Conservation (phyloP, 2,329 filamentous ascomycete genomes). For the Diaporthe sp. region DNA sequence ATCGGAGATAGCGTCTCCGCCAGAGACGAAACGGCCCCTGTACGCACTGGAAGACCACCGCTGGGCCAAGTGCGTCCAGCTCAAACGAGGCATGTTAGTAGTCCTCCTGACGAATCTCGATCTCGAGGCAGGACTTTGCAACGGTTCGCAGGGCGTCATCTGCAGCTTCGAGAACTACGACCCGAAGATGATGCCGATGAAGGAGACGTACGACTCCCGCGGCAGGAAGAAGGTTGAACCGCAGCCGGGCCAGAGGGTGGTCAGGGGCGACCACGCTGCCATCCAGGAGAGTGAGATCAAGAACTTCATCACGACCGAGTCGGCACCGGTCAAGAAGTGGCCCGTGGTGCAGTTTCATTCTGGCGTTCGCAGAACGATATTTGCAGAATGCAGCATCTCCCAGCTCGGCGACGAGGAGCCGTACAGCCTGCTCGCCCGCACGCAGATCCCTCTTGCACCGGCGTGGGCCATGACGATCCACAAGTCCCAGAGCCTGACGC, state of each 20-base stretch:
- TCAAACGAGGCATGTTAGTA: conserved; percentile 67
- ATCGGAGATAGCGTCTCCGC: conserved; percentile 17
- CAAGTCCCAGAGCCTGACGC: conserved; percentile 74
- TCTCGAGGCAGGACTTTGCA: conserved; percentile 57
- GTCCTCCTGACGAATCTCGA: conserved; percentile 66
- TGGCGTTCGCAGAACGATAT: conserved; percentile 61
- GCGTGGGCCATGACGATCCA: conserved; percentile 77
- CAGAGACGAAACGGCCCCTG: conserved; percentile 48
- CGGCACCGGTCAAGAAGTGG: conserved; percentile 55
- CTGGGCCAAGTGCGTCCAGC: conserved; percentile 57
- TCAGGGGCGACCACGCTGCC: conserved; percentile 55
- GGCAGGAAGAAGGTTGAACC: conserved; percentile 4
- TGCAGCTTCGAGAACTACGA: conserved; percentile 58
- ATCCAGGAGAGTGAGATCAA: conserved; percentile 55
- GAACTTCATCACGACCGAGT: conserved; percentile 52
- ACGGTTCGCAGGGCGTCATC: conserved; percentile 63
- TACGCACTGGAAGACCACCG: conserved; percentile 59
- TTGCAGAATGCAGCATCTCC: conserved; percentile 63
- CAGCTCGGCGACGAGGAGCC: conserved; percentile 61
- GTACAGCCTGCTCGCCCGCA: conserved; percentile 65
- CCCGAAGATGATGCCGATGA: conserved; percentile 46
- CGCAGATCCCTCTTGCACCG: conserved; percentile 71
- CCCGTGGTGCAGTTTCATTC: conserved; percentile 69
- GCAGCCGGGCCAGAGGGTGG: conserved; percentile 40
- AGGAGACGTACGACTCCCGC: not conserved